These are phyloP conservation scores for Rhytidhysteron rufulum DNA, from an alignment of 2,329 filamentous ascomycete genomes.

Conservation along the genomic window DNA sequence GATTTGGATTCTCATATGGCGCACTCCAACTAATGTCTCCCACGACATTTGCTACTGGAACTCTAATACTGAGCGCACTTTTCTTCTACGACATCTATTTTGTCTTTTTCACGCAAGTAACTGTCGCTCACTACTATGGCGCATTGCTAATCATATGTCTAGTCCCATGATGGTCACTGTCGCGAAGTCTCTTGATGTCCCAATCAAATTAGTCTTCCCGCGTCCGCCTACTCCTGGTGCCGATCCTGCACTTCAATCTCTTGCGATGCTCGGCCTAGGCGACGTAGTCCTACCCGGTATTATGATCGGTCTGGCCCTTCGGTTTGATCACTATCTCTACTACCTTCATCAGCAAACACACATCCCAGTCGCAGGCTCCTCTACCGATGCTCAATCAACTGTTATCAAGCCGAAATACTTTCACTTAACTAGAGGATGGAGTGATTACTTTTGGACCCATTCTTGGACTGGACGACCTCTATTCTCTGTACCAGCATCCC, in stretches of 20 bases:
- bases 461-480: slow-evolving; percentile 26
- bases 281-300: slow-evolving; percentile 92
- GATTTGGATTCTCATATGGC: slow-evolving; percentile 81
- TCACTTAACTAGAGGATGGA: slow-evolving; percentile 68
- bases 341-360: slow-evolving; percentile 64
- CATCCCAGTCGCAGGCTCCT: slow-evolving; percentile 9
- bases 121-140: not conserved
- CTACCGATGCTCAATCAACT: slow-evolving; percentile 9
- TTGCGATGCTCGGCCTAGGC: slow-evolving; percentile 85
- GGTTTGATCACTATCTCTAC: slow-evolving; percentile 85
- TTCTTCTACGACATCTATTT: slow-evolving; percentile 96
- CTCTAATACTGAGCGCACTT: slow-evolving; percentile 69
- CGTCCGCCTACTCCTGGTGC: slow-evolving; percentile 51
- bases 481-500: slow-evolving; percentile 10
- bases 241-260: slow-evolving; percentile 37
- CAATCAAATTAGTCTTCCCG: slow-evolving; percentile 86
- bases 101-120: slow-evolving; percentile 73
- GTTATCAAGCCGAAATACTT: slow-evolving; percentile 40
- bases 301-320: slow-evolving; percentile 78
- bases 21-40: slow-evolving; percentile 81
- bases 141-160: not conserved
- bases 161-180: slow-evolving; percentile 80
- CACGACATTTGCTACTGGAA: slow-evolving; percentile 79
- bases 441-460: slow-evolving; percentile 74
- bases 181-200: slow-evolving; percentile 83